Conservation (phyloP, 371 early-diverging fungal species). For the Synchytrium microbalum region DNA sequence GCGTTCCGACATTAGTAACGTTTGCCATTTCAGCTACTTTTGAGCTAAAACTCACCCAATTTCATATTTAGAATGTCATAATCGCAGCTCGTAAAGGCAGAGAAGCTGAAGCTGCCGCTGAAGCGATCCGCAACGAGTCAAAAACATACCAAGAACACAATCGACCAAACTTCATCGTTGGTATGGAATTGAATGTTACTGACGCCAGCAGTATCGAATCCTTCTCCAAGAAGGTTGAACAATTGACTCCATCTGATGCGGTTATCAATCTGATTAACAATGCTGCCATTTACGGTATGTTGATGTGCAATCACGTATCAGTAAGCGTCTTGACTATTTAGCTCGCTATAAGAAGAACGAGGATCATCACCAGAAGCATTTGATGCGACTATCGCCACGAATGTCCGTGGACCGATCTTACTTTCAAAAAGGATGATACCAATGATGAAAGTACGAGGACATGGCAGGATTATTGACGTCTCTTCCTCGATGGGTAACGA, state of each 20-base stretch:
- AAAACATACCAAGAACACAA: neutral
- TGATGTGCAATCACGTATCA: too few relatives aligned
- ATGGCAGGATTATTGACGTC: too few relatives aligned
- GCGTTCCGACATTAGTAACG: too few relatives aligned
- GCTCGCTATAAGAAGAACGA: too few relatives aligned
- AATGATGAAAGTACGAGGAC: too few relatives aligned
- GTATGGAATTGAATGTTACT: neutral
- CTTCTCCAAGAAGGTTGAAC: neutral
- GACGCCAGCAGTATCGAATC: neutral
- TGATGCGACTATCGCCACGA: neutral
- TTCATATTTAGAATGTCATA: too few relatives aligned
- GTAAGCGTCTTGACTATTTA: too few relatives aligned
- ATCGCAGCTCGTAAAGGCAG: neutral
- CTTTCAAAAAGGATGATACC: neutral
- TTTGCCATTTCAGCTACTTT: too few relatives aligned
- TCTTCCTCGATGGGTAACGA: too few relatives aligned
- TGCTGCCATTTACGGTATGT: neutral
- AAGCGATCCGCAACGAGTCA: neutral
- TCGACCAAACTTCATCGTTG: neutral
- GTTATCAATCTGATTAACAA: neutral
- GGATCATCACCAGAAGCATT: too few relatives aligned
- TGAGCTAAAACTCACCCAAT: too few relatives aligned
- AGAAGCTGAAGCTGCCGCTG: neutral
- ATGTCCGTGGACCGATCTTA: conserved; percentile 1
- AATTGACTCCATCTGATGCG: neutral